Base-by-base conservation (phyloP, 2,329 filamentous ascomycete genomes). In the Arthrobotrys pseudoclavata region DNA sequence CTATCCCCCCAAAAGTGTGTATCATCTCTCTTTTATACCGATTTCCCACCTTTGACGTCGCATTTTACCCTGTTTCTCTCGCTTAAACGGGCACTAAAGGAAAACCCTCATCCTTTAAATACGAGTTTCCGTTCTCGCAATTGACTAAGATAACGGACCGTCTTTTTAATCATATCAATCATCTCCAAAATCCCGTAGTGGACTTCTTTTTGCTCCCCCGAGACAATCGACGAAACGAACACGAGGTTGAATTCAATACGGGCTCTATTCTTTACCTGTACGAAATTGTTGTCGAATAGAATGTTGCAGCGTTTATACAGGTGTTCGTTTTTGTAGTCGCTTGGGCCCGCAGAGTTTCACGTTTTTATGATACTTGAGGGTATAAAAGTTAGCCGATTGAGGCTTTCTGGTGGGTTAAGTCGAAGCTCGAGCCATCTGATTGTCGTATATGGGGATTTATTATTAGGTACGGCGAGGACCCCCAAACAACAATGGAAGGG, bases 41-140 rank as follows among this genome's bases (percentile, higher is more conserved):
- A 34, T 34, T 34, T n/a, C 42, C 55, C 55, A 60, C 55, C 31
- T n/a, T n/a, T 40, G 34, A 18, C 12, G 20, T 42, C 55, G 55
- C 55, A 60, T 57, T 60, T 42, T 40, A 24, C 55, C 9, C 4
- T 42, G 26, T 26, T 40, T 60, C 34, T 42, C 34, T 60, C 55
- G 55, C 55, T 60, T 60, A 60, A 60, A 60, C 55, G 55, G 55
- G 20, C 55, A 60, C 55, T 60, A 60, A 42, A 60, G 34, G 55
- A 42, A 60, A 60, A 60, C 42, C 31, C 18, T 42, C 20, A 60
- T 42, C 31, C 31, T 31, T 42, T 60, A 26, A 60, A 60, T 60
- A 42, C 55, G 55, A 42, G 55, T 34, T 60, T 42, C 55, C 55
- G 55, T 42, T 60, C 55, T 31, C 55, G 55, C 18, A 24, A 31